Base-by-base conservation (phyloP, 345 rosid genomes). In the Balakata baccata region DNA sequence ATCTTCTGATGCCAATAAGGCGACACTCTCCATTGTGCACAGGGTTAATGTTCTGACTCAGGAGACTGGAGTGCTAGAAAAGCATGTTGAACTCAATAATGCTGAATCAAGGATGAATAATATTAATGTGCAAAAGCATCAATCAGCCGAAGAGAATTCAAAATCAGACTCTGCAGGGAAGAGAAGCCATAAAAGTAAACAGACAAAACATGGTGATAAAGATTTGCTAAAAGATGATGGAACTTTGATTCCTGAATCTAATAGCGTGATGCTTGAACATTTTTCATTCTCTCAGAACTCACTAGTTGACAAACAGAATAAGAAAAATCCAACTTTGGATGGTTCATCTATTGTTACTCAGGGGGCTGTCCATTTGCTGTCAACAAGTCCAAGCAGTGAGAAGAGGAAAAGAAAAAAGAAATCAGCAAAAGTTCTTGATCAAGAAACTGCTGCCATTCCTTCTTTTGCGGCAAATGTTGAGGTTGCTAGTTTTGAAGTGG, bases 351-450 rank as follows among this genome's bases (percentile, higher is more conserved):
- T 76, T 52, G 58, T 58, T 57, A 29, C 50, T 63, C 37, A 53
- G 16, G 81, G 73, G 70, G 74, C 16, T 49, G 60, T 41, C 11
- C 71, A 66, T 37, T 63, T 52, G n/a, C 65, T 72, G 12, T 68
- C 58, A 17, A 58, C 20, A 0, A 39, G 18, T 56, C 68, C 66
- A 63, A 57, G 74, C 56, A 63, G 29, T 9, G 82, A 74, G 62
- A 82, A 58, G 41, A 68, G 22, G 77, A 86, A 74, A 74, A 73
- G 74, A 67, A 84, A 75, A 77, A 79, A 65, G 72, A 77, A 82
- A 75, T 56, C 77, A 11, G 22, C 75, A 67, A 39, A 79, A 49
- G 23, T 57, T 74, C 46, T n/a, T 43, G 60, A 54, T 79, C 76
- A 69, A 68, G 82, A 64, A 56, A 71, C 34, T 66, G 68, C 74